These are phyloP conservation scores for Phytophthora kernoviae DNA, from an alignment of 352 stramenopile species.

Conservation along the genomic window DNA sequence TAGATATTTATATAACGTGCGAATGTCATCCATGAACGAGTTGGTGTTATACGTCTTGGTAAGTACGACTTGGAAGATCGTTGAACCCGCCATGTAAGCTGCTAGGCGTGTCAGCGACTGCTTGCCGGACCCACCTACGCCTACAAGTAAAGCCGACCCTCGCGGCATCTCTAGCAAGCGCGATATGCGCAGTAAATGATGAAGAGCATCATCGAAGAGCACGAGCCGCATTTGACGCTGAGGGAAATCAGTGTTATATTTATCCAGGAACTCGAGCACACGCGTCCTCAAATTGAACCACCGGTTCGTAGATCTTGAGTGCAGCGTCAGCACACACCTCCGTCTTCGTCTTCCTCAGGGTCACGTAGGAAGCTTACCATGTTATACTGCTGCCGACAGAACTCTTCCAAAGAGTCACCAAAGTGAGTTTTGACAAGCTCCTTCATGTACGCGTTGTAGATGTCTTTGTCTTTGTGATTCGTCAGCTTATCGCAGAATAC, in stretches of 20 bases:
- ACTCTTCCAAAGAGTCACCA: slow-evolving; percentile 82
- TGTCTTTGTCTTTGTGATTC: slow-evolving; percentile 97
- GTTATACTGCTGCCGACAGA: slow-evolving; percentile 79
- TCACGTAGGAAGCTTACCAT: slow-evolving; percentile 99
- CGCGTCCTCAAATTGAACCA: slow-evolving; percentile 90
- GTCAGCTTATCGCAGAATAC: slow-evolving; percentile 98
- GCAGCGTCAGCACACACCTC: slow-evolving; percentile 93
- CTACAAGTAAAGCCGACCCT: slow-evolving; percentile 95
- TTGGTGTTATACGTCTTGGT: slow-evolving; percentile 99
- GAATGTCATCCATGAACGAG: slow-evolving; percentile 97
- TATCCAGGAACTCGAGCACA: slow-evolving; percentile 95
- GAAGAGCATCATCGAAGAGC: slow-evolving; percentile 98
- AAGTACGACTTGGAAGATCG: slow-evolving; percentile 98
- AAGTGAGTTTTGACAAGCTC: slow-evolving; percentile 93
- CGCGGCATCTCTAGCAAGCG: slow-evolving; percentile 96
- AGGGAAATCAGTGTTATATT: slow-evolving; percentile 98
- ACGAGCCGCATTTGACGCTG: slow-evolving; percentile 97
- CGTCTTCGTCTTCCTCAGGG: slow-evolving; percentile 97
- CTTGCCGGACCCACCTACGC: slow-evolving; percentile 97
- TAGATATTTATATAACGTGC: slow-evolving; percentile 97
- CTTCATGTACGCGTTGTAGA: slow-evolving; percentile 92
- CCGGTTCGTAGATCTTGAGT: slow-evolving; percentile 98
- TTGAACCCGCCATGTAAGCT: slow-evolving; percentile 95
- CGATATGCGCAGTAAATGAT: slow-evolving; percentile 96
- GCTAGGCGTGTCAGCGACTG: slow-evolving; percentile 96